These are phyloP conservation scores for Silybum marianum DNA, from an alignment of 129 eudicot genomes.

Conservation along the genomic window DNA sequence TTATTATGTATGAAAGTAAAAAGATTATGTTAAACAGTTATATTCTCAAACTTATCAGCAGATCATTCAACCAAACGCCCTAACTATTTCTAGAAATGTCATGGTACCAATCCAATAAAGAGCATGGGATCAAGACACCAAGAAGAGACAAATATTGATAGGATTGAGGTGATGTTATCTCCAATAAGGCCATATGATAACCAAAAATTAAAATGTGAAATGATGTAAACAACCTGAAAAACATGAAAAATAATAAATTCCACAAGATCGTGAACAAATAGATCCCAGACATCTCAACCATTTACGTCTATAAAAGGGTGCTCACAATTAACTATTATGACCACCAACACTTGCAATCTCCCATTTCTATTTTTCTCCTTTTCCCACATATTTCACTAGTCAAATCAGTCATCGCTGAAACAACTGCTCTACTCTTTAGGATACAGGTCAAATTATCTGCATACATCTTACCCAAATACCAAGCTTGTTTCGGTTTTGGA, in stretches of 20 bases:
- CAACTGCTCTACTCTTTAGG: not conserved
- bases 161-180: not conserved
- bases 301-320: slow-evolving; percentile 1
- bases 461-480: not conserved
- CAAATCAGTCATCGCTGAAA: not conserved
- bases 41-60: too few relatives aligned
- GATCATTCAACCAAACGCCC: not conserved
- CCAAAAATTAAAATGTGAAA: not conserved
- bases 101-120: not conserved
- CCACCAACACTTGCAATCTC: not conserved
- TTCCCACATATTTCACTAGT: not conserved
- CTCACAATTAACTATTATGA: not conserved
- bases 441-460: not conserved
- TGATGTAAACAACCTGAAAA: not conserved
- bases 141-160: not conserved
- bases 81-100: not conserved
- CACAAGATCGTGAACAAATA: not conserved
- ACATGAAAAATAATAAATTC: not conserved
- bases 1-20: not conserved
- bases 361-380: not conserved
- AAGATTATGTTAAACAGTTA: too few relatives aligned
- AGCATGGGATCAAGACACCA: not conserved
- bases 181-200: not conserved
- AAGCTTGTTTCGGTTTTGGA: not conserved
- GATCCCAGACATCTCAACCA: not conserved